Evolutionary conservation across 1,284 basidiomycete genomes (phyloP), one percentile per base, ranked within the genome.

Genomic region (Athelia sp.): DNA sequence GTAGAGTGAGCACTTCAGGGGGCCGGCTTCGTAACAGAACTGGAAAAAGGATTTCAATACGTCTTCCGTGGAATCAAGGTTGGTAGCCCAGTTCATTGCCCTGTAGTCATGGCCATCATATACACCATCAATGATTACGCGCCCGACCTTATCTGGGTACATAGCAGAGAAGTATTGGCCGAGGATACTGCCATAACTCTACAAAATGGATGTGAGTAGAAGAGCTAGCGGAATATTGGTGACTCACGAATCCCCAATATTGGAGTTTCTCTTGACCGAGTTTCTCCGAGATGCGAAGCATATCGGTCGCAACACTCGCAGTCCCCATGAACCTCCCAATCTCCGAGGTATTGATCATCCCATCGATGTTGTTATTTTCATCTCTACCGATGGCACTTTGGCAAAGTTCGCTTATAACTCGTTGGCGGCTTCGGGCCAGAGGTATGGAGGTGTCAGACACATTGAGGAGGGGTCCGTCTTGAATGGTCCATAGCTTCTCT

Each of bases 191-290:
- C 58, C 58, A 51, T 62, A 63, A 1, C 58, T 59, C 42, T 14
- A 8, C 18, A 29, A 18, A 29, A 8, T 45, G 6, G 48, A 15
- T 22, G 24, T 18, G 22, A 31, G n/a, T 43, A 22, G 47, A 18
- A 29, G n/a, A 14, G 36, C 18, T 14, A 17, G 47, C 23, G 40
- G 23, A 44, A 44, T 23, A 44, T 8, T 26, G 9, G n/a, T 44
- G 14, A 51, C 57, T 46, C 24, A 60, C 58, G 52, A 62, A 62
- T 3, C 62, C 63, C 62, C 62, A 63, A 45, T 62, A 65, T 35
- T 56, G 54, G 11, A 65, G 45, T 42, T 58, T 59, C 13, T 62
- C 56, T 23, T 46, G 43, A 18, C 63, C 62, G 42, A 54, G 54
- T 4, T 62, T 61, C 35, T 52, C 49, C 14, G 50, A 52, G 47